phyloP scores from a whole-genome alignment of 2,329 filamentous ascomycete species.

The Colletotrichum musicola region DNA sequence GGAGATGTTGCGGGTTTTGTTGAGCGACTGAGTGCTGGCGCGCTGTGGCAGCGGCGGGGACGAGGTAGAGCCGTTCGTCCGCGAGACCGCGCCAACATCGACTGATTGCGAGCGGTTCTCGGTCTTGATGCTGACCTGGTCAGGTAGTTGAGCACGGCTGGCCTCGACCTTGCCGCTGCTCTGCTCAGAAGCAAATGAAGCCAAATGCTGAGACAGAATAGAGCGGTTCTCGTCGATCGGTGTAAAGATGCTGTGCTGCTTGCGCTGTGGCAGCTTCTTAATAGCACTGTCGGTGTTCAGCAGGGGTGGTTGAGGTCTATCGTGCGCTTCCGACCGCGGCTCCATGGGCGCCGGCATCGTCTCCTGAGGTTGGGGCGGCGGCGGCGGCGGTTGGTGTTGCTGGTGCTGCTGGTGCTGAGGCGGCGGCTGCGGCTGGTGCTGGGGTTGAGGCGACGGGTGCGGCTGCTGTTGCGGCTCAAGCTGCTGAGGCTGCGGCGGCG shows the following conservation, averaged over 20 bases:
- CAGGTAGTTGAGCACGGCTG: conserved; percentile 37
- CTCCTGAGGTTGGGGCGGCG: conserved; percentile 62
- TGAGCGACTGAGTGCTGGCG: conserved; percentile 62
- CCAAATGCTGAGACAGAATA: conserved; percentile 86
- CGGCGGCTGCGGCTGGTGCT: conserved; percentile 47
- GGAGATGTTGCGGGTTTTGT: conserved; percentile 62
- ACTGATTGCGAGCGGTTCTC: conserved; percentile 72
- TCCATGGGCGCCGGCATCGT: conserved; percentile 63
- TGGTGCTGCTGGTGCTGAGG: conserved; percentile 50
- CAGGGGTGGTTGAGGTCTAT: conserved; percentile 59
- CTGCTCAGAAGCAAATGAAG: conserved; percentile 71
- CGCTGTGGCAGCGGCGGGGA: conserved; percentile 68
- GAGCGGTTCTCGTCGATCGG: conserved; percentile 95
- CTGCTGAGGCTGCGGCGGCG: conserved; percentile 62
- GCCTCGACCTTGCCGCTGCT: conserved; percentile 54
- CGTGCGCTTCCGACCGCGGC: conserved; percentile 59
- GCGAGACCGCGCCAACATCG: conserved; percentile 69
- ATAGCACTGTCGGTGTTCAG: conserved; percentile 66
- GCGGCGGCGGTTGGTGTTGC: conserved; percentile 55
- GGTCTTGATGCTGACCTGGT: conserved; percentile 42
- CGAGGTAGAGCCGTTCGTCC: conserved; percentile 60
- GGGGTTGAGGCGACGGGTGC: conserved; percentile 54
- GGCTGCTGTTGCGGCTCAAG: conserved; percentile 47
- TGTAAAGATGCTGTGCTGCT: conserved; percentile 94
- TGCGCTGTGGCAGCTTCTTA: conserved; percentile 78